Percentiles rank a stretch among this genome's conserved stretches.
These are phyloP conservation scores for Cercospora beticola DNA, from an alignment of 2,329 filamentous ascomycete genomes.

Conservation along the genomic window DNA sequence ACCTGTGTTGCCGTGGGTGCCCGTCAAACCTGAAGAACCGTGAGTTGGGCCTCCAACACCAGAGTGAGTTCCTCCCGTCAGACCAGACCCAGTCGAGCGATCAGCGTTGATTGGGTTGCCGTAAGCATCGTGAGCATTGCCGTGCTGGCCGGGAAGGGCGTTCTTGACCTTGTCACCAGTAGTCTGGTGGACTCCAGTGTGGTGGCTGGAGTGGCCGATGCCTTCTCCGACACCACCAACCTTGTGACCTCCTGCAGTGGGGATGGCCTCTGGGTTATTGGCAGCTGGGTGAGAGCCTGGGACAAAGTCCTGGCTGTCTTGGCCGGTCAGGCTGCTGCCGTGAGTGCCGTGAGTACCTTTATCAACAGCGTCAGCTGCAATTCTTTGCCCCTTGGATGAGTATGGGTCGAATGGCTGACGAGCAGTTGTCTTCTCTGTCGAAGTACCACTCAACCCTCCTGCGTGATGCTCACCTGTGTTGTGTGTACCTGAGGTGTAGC, in stretches of 20 bases:
- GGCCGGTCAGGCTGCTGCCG: neutral
- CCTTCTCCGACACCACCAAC: slow-evolving; percentile 23
- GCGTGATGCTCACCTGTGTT: slow-evolving; percentile 11
- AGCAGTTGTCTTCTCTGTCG: slow-evolving; percentile 14
- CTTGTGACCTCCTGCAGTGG: slow-evolving; percentile 31
- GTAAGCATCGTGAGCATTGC: slow-evolving; percentile 14
- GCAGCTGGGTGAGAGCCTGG: slow-evolving; percentile 20
- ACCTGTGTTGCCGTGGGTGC: neutral
- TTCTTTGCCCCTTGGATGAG: slow-evolving; percentile 21
- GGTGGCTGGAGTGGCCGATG: slow-evolving; percentile 12
- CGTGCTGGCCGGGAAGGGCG: slow-evolving; percentile 13
- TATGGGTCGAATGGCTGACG: slow-evolving; percentile 24
- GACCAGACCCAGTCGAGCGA: neutral
- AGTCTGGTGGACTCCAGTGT: slow-evolving; percentile 13
- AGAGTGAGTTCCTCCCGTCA: slow-evolving; percentile 3
- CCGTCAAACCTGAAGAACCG: slow-evolving; percentile 4
- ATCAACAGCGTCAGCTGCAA: slow-evolving; percentile 17
- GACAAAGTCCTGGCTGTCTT: slow-evolving; percentile 10
- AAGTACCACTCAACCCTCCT: neutral
- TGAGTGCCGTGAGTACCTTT: slow-evolving; percentile 1
- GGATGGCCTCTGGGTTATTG: slow-evolving; percentile 33
- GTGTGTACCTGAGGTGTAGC: slow-evolving; percentile 8
- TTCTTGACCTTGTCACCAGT: slow-evolving; percentile 12
- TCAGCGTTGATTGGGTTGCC: slow-evolving; percentile 12
- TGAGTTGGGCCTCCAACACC: slow-evolving; percentile 1